Evolutionary conservation across 176 grass and related monocot genomes (phyloP), one percentile per base, ranked within the genome.

Genomic region (Cenchrus fungigraminus): DNA sequence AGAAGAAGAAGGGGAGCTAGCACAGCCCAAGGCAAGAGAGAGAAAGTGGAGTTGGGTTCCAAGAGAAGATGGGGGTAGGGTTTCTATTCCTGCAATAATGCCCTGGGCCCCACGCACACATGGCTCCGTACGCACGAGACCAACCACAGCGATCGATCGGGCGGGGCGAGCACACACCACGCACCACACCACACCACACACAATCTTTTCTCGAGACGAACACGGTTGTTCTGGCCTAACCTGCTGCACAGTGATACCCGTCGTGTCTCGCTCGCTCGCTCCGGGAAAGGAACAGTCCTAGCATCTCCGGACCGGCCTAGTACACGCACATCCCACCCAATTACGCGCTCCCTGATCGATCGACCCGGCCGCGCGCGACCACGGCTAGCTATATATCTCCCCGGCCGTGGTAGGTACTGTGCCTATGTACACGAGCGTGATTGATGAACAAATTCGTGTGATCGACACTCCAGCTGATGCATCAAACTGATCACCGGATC

Each of bases 21-120:
- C 49, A 9, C 25, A 49, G 22, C 22, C 12, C 2, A 42, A 19
- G 5, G 67, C 40, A 50, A 64, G 79, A 82, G n/a, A 70, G 76
- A 55, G 34, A 50, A 25, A 43, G 28, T 40, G 37, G 37, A 68
- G 71, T 46, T 89, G 62, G 78, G 83, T 78, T 85, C 87, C 70
- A 83, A 87, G 72, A 85, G 91, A 90, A 82, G 86, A 88, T 78
- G 79, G 88, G 88, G 85, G 90, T 92, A 95, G 93, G 93, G 90
- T 92, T 95, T 95, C 93, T 88, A 89, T 88, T 85, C 83, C 86
- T 51, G 67, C 90, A 95, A 95, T 95, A 95, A 92, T 95, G 93
- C 62, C 61, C 53, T 53, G 45, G 87, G 90, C 12, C 74, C 86
- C 88, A 45, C 87, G 71, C 49, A 50, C 84, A 89, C 59, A 87